Conservation (phyloP, 2,329 filamentous ascomycete genomes). For the Ceratocystis smalleyi region DNA sequence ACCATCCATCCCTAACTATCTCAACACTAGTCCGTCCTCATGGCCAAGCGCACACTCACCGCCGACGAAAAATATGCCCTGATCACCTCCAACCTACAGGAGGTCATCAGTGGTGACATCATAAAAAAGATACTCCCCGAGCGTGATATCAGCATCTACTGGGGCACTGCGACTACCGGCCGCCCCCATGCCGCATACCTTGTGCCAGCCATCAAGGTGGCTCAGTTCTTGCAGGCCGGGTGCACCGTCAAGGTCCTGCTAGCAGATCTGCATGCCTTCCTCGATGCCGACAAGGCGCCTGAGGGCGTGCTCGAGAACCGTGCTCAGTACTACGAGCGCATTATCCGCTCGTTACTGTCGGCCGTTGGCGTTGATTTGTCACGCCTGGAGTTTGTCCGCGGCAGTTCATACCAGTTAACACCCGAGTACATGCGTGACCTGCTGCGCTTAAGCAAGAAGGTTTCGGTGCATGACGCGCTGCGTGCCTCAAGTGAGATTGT, state of each 20-base stretch:
- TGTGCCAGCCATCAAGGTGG: constrained; percentile 76
- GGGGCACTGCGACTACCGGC: constrained; percentile 78
- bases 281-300: constrained; percentile 73
- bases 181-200: constrained; percentile 82
- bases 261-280: constrained; percentile 60
- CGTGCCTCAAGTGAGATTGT: constrained; percentile 89
- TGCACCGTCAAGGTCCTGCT: constrained; percentile 70
- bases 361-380: constrained; percentile 65
- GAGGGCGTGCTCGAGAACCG: constrained; percentile 73
- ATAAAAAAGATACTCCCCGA: constrained; percentile 57
- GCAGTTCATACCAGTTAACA: constrained; percentile 64
- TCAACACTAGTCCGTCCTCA: constrained; percentile 2
- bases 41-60: constrained; percentile 24
- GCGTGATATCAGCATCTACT: constrained; percentile 68
- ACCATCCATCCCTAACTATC: not conserved
- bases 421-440: constrained; percentile 75
- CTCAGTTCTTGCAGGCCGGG: constrained; percentile 69
- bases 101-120: constrained; percentile 72
- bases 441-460: constrained; percentile 48
- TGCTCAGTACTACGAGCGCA: constrained; percentile 66
- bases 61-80: constrained; percentile 52
- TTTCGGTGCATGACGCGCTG: constrained; percentile 67
- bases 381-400: constrained; percentile 68
- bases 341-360: constrained; percentile 59
- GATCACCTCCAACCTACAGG: constrained; percentile 66